Evolutionary conservation across 2,329 filamentous ascomycete genomes (phyloP).

Genomic region (Pseudogymnoascus sp.): DNA sequence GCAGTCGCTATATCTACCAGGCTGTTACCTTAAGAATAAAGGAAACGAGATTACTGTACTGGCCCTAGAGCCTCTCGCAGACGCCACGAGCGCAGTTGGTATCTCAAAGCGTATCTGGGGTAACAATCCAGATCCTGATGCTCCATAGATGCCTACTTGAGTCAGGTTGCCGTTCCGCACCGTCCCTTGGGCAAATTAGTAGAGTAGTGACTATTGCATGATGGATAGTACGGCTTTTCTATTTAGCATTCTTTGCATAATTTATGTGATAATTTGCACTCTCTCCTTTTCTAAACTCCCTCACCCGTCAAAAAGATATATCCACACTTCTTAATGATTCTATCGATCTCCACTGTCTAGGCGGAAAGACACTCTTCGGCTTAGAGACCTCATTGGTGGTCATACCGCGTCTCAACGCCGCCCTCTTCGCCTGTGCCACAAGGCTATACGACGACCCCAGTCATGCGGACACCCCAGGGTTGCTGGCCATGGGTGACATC

Average conservation of each 20-base stretch:
- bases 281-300: no score
- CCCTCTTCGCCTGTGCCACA: no score
- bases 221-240: not conserved
- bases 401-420: no score
- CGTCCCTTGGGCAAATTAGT: not conserved
- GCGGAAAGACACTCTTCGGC: no score
- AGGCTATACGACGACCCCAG: no score
- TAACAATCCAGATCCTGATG: slow-evolving; percentile 27
- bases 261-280: no score
- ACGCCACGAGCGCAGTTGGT: slow-evolving; percentile 15
- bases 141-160: not conserved
- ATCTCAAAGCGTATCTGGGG: slow-evolving; percentile 24
- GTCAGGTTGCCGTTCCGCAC: not conserved
- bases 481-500: no score
- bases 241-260: not conserved
- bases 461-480: no score
- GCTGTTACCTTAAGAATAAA: slow-evolving; percentile 28
- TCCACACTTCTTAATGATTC: no score
- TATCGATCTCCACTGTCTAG: no score
- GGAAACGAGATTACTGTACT: slow-evolving; percentile 35
- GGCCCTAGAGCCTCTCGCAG: slow-evolving; percentile 34
- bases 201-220: not conserved
- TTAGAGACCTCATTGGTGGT: no score
- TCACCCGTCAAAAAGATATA: no score
- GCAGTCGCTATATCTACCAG: slow-evolving; percentile 39